phyloP scores from a whole-genome alignment of 176 grass and related monocot genomes.

The Echinochloa phyllopogon region DNA sequence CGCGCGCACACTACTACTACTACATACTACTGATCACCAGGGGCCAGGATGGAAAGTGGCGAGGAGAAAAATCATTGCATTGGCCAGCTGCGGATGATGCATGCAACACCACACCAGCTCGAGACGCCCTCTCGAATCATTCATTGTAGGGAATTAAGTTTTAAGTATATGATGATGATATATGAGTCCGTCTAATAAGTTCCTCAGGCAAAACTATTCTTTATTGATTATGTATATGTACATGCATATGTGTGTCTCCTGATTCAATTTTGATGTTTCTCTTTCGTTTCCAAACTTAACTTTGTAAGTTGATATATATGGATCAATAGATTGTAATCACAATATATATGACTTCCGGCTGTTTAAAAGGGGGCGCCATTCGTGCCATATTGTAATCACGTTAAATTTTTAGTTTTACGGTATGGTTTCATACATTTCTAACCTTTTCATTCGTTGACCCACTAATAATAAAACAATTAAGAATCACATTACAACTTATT shows the following conservation, averaged over 20 bases:
- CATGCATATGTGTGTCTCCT: constrained; percentile 45
- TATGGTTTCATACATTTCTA: background rate
- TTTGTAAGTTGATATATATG: constrained; percentile 26
- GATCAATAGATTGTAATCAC: constrained; percentile 28
- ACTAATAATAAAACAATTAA: too few relatives aligned
- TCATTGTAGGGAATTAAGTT: constrained; percentile 46
- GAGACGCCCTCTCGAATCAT: constrained; percentile 50
- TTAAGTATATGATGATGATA: constrained; percentile 37
- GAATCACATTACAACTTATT: background rate
- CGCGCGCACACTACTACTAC: constrained; percentile 4
- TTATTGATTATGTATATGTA: constrained; percentile 46
- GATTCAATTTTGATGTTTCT: constrained; percentile 36
- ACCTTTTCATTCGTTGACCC: background rate
- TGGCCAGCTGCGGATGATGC: constrained; percentile 29
- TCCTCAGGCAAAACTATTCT: constrained; percentile 33
- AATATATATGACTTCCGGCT: background rate
- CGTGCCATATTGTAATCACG: background rate
- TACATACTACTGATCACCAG: background rate
- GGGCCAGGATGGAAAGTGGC: constrained; percentile 28
- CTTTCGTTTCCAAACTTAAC: background rate
- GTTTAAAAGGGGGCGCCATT: background rate
- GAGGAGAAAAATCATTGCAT: constrained; percentile 34
- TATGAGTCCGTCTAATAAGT: constrained; percentile 45
- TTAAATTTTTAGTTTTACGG: background rate
- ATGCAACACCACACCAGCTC: background rate